Evolutionary conservation across 257 asterid species (phyloP).

Genomic region (Solanum pimpinellifolium): DNA sequence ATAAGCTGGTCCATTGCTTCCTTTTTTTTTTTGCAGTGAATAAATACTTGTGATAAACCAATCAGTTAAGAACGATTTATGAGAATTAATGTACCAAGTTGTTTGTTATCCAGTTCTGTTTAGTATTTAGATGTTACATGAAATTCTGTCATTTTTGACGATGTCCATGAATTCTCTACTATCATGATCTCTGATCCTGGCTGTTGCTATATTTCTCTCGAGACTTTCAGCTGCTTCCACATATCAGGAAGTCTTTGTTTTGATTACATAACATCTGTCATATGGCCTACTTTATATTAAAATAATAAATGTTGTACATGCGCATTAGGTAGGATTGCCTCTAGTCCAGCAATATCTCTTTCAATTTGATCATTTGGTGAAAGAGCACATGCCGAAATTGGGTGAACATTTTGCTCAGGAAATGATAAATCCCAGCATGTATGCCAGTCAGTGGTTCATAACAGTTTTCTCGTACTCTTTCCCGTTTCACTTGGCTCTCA

Average conservation of each 20-base stretch:
- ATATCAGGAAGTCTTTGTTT: neutral
- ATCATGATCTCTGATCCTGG: neutral
- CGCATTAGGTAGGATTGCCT: constrained; percentile 87
- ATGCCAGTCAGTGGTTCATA: constrained; percentile 99
- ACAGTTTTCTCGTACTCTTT: constrained; percentile 93
- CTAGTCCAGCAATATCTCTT: constrained; percentile 94
- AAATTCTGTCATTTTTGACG: neutral
- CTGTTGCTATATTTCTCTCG: neutral
- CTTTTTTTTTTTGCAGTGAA: neutral
- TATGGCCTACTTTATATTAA: neutral
- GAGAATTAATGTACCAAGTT: neutral
- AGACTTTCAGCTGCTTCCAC: neutral
- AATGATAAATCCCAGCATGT: constrained; percentile 98
- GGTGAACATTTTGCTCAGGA: constrained; percentile 85
- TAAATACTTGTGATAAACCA: neutral
- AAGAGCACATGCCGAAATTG: constrained; percentile 63
- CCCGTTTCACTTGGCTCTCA: constrained; percentile 93
- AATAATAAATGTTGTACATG: constrained; percentile 5
- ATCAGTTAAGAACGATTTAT: neutral
- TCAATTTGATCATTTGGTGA: constrained; percentile 69
- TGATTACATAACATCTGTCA: neutral
- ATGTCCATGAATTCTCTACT: neutral
- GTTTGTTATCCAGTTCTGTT: neutral
- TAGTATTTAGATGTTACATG: neutral
- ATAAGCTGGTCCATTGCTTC: neutral